These are phyloP conservation scores for Diplocarpon mali DNA, from an alignment of 2,329 filamentous ascomycete species.

Conservation along the genomic window DNA sequence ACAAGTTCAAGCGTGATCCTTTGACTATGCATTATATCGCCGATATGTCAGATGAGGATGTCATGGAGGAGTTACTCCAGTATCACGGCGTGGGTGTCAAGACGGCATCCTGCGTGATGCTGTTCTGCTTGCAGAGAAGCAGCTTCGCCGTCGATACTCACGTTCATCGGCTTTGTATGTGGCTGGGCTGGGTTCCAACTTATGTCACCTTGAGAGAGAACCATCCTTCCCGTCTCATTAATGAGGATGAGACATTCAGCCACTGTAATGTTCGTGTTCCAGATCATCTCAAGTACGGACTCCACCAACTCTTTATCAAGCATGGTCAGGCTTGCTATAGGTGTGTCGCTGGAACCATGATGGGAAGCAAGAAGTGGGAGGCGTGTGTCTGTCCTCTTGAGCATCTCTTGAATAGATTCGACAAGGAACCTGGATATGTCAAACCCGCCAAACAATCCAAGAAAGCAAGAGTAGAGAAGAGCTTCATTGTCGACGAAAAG, in stretches of 20 bases:
- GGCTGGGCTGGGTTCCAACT: constrained; percentile 45
- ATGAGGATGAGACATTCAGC: constrained; percentile 36
- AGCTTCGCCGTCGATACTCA: constrained; percentile 50
- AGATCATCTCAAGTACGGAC: constrained; percentile 40
- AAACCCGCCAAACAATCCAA: constrained; percentile 1
- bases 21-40: constrained; percentile 45
- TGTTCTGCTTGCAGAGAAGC: constrained; percentile 42
- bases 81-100: constrained; percentile 46
- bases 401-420: constrained; percentile 46
- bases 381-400: constrained; percentile 50
- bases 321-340: constrained; percentile 40
- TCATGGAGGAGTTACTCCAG: constrained; percentile 38
- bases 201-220: constrained; percentile 26
- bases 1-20: constrained; percentile 43
- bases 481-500: constrained; percentile 9
- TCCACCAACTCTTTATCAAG: constrained; percentile 44
- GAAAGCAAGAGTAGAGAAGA: neutral
- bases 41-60: constrained; percentile 34
- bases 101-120: constrained; percentile 44
- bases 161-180: constrained; percentile 39
- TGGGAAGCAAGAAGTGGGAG: constrained; percentile 51
- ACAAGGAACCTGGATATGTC: constrained; percentile 30
- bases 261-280: constrained; percentile 43
- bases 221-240: neutral
- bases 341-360: constrained; percentile 40